These are phyloP conservation scores for Alternaria alternata DNA, from an alignment of 2,329 filamentous ascomycete species.

Conservation along the genomic window DNA sequence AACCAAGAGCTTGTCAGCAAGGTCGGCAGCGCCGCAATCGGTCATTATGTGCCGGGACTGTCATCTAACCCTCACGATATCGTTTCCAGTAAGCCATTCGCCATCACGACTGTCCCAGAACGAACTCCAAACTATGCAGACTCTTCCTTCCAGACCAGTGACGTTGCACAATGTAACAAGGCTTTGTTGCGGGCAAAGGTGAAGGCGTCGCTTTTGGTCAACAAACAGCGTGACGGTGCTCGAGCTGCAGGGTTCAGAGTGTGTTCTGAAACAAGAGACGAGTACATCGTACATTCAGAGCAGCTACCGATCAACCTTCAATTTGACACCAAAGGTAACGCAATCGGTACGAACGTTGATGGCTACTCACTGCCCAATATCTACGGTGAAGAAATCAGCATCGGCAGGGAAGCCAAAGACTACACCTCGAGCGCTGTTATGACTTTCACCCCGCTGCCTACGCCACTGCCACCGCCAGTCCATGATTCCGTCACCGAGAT, in stretches of 20 bases:
- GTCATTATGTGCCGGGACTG: conserved; percentile 10
- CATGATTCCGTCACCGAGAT: no score
- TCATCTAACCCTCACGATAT: conserved; percentile 11
- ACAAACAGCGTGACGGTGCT: conserved; percentile 14
- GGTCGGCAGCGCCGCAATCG: conserved; percentile 18
- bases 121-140: neutral
- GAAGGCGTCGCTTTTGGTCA: conserved; percentile 20
- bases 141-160: conserved; percentile 27
- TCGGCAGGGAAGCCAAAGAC: neutral
- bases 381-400: conserved; percentile 9
- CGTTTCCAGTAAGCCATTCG: conserved; percentile 11
- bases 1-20: conserved; percentile 10
- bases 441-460: neutral
- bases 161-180: neutral
- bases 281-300: conserved; percentile 25
- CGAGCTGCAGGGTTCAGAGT: conserved; percentile 16
- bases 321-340: conserved; percentile 18
- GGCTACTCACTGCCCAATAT: conserved; percentile 19
- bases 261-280: conserved; percentile 15
- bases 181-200: conserved; percentile 23
- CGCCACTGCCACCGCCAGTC: neutral
- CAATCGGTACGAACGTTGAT: neutral
- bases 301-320: conserved; percentile 8
- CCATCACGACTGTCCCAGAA: neutral
- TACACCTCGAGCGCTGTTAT: neutral